phyloP scores from a whole-genome alignment of 2,329 filamentous ascomycete species.

The Fusarium buxicola region DNA sequence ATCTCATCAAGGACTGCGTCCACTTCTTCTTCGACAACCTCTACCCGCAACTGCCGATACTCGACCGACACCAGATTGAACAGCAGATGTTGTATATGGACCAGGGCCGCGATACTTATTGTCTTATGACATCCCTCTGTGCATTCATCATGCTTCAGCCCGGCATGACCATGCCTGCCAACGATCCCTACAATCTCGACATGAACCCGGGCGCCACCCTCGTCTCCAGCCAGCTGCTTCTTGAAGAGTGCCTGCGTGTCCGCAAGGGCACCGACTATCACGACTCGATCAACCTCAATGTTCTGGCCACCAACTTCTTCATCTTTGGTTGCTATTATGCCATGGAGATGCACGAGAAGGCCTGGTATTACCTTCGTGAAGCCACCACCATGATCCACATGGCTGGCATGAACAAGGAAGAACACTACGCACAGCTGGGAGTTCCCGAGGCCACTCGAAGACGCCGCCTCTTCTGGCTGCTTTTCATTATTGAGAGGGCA shows the following conservation, averaged over 20 bases:
- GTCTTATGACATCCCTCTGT: constrained; percentile 71
- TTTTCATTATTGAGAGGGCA: constrained; percentile 77
- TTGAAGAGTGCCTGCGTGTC: constrained; percentile 75
- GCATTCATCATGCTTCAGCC: constrained; percentile 77
- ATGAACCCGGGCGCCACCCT: constrained; percentile 70
- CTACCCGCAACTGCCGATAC: constrained; percentile 72
- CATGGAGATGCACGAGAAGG: constrained; percentile 78
- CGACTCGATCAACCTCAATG: constrained; percentile 66
- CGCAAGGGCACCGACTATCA: constrained; percentile 72
- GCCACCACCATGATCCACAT: constrained; percentile 77
- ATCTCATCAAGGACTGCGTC: constrained; percentile 74
- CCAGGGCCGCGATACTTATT: constrained; percentile 71
- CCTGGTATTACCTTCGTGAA: constrained; percentile 84
- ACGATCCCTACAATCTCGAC: constrained; percentile 67
- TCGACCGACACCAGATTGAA: constrained; percentile 69
- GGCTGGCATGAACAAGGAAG: constrained; percentile 70
- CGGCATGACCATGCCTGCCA: constrained; percentile 70
- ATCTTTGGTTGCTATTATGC: constrained; percentile 79
- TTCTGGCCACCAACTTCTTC: constrained; percentile 81
- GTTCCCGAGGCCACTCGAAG: constrained; percentile 70
- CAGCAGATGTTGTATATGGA: constrained; percentile 71
- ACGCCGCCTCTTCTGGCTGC: constrained; percentile 77
- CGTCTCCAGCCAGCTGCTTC: constrained; percentile 72
- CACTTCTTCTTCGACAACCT: constrained; percentile 77
- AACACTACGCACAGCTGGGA: constrained; percentile 70